Base-by-base conservation (phyloP, 306 rosid genomes). In the Prunus dulcis region DNA sequence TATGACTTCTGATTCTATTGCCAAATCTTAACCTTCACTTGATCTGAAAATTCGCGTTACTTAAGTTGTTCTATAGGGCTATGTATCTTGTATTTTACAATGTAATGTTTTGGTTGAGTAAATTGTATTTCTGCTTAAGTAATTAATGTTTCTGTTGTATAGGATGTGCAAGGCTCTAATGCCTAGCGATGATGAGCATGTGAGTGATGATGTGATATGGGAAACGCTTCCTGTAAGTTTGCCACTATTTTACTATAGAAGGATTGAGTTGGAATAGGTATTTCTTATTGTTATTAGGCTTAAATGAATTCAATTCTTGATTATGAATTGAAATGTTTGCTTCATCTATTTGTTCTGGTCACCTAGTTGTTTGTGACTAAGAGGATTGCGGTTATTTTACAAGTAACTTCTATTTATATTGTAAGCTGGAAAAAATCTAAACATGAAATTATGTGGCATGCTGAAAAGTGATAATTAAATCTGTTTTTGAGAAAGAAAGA, bases 131-230 rank as follows among this genome's bases (percentile, higher is more conserved):
- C 78, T 53, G 43, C 19, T 22, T 77, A 77, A 62, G 64, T 84
- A 64, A 78, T 74, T 65, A 65, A 28, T 76, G 55, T 50, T 66
- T 75, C 53, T 82, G 55, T 64, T 72, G 41, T 58, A 57, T 78
- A 94, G 98, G 93, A 94, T 92, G 98, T 92, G 98, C 73, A 87
- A 91, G 73, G 93, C 97, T 74, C 86, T 92, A 82, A 90, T 94
- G 90, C 98, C 98, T 74, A 91, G 98, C 52, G 98, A 94, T 47
- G 95, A 94, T 53, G 98, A 94, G 58, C 85, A 81, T 34, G 82
- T 89, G 87, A 92, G 83, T 0, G 97, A 92, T 41, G 98, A 94
- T 80, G 96, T 96, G 47, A 93, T 94, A 82, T 92, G 98, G 98
- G 91, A 92, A 84, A 94, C 97, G 27, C 97, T 94, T 83, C 98